These are phyloP conservation scores for Aspergillus sp. DNA, from an alignment of 2,329 filamentous ascomycete genomes.

Conservation along the genomic window DNA sequence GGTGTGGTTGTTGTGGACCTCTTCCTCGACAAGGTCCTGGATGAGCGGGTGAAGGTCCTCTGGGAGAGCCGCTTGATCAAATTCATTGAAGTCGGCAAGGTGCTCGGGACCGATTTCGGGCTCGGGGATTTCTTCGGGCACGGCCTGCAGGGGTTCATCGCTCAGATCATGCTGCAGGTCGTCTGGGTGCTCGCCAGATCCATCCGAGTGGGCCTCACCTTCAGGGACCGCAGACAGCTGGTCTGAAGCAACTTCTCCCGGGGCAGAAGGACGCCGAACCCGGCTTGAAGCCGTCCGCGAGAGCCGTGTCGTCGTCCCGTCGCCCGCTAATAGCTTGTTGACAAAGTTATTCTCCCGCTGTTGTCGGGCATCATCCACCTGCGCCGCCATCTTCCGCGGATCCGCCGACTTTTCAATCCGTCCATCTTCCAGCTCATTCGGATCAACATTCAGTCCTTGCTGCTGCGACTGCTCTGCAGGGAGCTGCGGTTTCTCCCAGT, in stretches of 20 bases:
- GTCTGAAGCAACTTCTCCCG: conserved; percentile 21
- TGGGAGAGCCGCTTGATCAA: conserved; percentile 40
- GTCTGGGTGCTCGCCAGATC: conserved; percentile 6
- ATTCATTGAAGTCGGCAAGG: conserved; percentile 20
- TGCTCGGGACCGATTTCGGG: conserved; percentile 16
- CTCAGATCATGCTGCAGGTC: conserved; percentile 15
- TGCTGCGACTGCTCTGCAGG: conserved; percentile 39
- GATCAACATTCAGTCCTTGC: conserved; percentile 44
- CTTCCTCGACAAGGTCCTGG: conserved; percentile 50
- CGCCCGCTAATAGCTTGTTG: conserved; percentile 40
- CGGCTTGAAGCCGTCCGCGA: conserved; percentile 32
- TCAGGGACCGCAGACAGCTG: conserved; percentile 33
- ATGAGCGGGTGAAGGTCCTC: conserved; percentile 52
- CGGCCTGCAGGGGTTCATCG: conserved; percentile 27
- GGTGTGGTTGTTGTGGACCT: conserved; percentile 55
- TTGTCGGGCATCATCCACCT: conserved; percentile 48
- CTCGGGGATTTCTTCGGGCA: conserved; percentile 24
- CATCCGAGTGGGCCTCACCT: conserved; percentile 23
- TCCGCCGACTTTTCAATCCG: conserved; percentile 44
- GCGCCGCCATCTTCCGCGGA: conserved; percentile 48
- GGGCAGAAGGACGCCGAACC: conserved; percentile 26
- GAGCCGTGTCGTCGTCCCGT: conserved; percentile 26
- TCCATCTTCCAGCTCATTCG: conserved; percentile 50
- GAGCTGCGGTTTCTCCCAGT: conserved; percentile 34
- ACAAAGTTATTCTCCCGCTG: conserved; percentile 48